A percentile compares a stretch with the other conserved stretches of the same genome.
phyloP scores from a whole-genome alignment of 345 rosid genomes.

The Eucalyptus victrix region DNA sequence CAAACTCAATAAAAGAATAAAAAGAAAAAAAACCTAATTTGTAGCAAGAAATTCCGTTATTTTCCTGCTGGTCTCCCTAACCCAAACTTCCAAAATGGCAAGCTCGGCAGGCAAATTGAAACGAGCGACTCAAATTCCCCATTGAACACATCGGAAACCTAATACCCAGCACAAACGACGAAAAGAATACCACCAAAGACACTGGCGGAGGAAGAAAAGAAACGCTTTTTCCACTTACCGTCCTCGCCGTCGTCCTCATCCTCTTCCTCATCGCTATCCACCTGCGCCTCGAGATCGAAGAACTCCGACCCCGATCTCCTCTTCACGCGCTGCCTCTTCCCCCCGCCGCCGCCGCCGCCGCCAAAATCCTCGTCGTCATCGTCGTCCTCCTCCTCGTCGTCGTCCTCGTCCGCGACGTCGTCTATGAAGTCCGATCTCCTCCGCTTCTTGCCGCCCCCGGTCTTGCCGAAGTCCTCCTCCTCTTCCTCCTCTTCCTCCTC shows the following conservation, averaged over 20 bases:
- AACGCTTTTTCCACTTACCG: conserved; percentile 26
- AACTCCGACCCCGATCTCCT: conserved; percentile 30
- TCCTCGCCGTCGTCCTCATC: conserved; percentile 84
- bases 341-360: conserved; percentile 13
- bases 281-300: conserved; percentile 61
- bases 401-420: conserved; percentile 84
- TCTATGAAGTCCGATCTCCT: conserved; percentile 74
- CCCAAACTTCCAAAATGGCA: neutral
- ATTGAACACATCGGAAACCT: neutral
- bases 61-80: neutral
- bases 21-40: neutral
- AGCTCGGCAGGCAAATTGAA: neutral
- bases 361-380: conserved; percentile 50
- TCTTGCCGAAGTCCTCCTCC: conserved; percentile 27
- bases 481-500: conserved; percentile 44
- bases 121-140: neutral
- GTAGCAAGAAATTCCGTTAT: neutral
- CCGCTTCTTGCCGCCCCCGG: conserved; percentile 37
- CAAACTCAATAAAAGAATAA: neutral
- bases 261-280: conserved; percentile 82
- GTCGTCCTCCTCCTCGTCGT: conserved; percentile 59
- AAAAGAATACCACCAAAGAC: neutral
- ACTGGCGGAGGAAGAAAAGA: neutral
- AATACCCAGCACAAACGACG: neutral
- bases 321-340: conserved; percentile 15